Conservation (phyloP, 1,139 yeast species). For the Candida tunisiensis region DNA sequence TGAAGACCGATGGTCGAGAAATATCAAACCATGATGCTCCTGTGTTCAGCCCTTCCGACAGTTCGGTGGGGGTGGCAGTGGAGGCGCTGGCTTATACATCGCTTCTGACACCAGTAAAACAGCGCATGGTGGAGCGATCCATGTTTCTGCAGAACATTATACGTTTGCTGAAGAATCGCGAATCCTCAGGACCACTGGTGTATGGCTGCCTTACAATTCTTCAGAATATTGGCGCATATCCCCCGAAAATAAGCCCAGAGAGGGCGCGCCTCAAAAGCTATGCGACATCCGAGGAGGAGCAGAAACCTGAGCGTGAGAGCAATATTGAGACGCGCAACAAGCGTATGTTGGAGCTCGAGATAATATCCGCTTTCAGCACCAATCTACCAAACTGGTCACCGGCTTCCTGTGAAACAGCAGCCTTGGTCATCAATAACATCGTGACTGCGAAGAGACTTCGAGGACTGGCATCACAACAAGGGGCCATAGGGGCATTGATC, state of each 20-base stretch:
- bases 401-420: too few species aligned
- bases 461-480: conserved; percentile 2
- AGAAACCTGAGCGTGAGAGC: too few species aligned
- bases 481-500: not conserved
- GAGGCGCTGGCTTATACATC: conserved; percentile 24
- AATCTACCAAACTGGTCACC: too few species aligned
- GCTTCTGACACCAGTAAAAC: conserved; percentile 14
- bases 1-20: too few species aligned
- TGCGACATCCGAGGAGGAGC: too few species aligned
- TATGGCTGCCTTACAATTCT: conserved; percentile 4
- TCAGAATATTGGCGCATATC: not conserved
- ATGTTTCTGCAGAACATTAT: conserved; percentile 5
- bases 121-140: conserved; percentile 8
- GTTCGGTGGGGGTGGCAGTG: conserved; percentile 9
- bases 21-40: too few species aligned
- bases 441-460: conserved; percentile 3
- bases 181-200: conserved; percentile 3
- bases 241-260: too few species aligned
- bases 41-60: conserved; percentile 1
- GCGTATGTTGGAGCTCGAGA: too few species aligned
- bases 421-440: too few species aligned
- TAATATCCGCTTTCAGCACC: too few species aligned
- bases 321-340: too few species aligned
- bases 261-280: too few species aligned
- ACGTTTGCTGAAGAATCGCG: not conserved